Percentiles rank a stretch among this genome's conserved stretches.
Evolutionary conservation across 1,284 basidiomycete species (phyloP).

Genomic region (Leucocoprinus gongylophorus): DNA sequence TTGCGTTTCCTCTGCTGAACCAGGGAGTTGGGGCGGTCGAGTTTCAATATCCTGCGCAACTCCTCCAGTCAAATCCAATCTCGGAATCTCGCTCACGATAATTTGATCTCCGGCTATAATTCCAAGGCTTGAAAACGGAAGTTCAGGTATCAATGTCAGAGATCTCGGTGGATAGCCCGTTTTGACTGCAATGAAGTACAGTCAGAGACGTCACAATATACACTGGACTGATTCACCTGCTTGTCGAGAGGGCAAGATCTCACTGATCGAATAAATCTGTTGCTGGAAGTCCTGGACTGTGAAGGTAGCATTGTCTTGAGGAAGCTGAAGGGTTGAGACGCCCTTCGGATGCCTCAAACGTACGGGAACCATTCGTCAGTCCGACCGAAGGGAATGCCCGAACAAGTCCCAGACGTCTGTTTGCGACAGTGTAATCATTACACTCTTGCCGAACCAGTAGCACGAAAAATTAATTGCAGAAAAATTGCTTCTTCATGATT

Average conservation of each 20-base stretch:
- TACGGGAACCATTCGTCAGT: slow-evolving; percentile 48
- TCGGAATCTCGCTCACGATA: slow-evolving; percentile 52
- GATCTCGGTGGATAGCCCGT: slow-evolving; percentile 76
- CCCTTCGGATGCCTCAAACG: slow-evolving; percentile 78
- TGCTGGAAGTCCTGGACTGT: slow-evolving; percentile 71
- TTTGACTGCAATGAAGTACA: slow-evolving; percentile 51
- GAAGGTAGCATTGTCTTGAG: slow-evolving; percentile 46
- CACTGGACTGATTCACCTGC: slow-evolving; percentile 45
- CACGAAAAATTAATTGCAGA: no score
- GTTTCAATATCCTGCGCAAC: neutral
- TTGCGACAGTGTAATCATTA: neutral
- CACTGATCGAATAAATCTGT: slow-evolving; percentile 56
- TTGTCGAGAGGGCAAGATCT: slow-evolving; percentile 72
- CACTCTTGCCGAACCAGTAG: neutral
- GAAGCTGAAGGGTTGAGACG: slow-evolving; percentile 66
- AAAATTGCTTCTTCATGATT: no score
- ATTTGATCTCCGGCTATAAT: slow-evolving; percentile 76
- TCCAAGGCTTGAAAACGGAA: slow-evolving; percentile 69
- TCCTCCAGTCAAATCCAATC: neutral
- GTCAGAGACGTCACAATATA: slow-evolving; percentile 1
- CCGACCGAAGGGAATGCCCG: neutral
- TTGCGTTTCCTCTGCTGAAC: neutral
- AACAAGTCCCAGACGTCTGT: slow-evolving; percentile 1
- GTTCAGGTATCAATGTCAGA: slow-evolving; percentile 63
- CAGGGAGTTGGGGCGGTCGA: neutral